phyloP scores from a whole-genome alignment of 306 rosid genomes.

The Lathyrus tuberosus region DNA sequence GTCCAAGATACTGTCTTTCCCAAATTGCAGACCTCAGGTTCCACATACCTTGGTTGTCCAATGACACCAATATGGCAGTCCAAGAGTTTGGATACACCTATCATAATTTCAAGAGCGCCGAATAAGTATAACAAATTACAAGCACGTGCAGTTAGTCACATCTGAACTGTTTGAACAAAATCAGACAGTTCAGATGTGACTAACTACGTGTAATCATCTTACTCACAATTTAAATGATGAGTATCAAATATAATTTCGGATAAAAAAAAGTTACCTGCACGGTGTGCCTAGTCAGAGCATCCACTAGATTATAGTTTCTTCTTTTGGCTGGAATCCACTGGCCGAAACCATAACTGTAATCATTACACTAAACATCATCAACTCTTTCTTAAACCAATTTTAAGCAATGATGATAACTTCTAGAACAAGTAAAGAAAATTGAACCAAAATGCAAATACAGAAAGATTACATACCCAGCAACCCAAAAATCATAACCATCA shows the following conservation, averaged over 20 bases:
- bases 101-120: not conserved
- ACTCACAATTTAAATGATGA: not conserved
- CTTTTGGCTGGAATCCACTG: conserved; percentile 70
- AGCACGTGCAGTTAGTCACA: no score
- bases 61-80: conserved; percentile 81
- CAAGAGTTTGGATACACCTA: conserved; percentile 89
- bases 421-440: conserved; percentile 7
- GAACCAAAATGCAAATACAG: conserved; percentile 19
- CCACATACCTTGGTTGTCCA: conserved; percentile 99
- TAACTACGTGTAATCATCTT: not conserved
- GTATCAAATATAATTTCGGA: not conserved
- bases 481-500: conserved; percentile 97
- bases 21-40: conserved; percentile 91
- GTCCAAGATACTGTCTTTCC: conserved; percentile 96
- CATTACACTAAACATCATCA: conserved; percentile 39
- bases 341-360: conserved; percentile 76
- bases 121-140: not conserved
- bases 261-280: conserved; percentile 64
- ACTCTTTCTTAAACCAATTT: no score
- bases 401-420: conserved; percentile 26
- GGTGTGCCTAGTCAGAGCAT: conserved; percentile 89
- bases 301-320: conserved; percentile 73
- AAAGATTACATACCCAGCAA: conserved; percentile 69
- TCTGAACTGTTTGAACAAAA: no score
- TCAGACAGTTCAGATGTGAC: not conserved